Evolutionary conservation across 202 grass and related monocot species (phyloP).

Genomic region (Schoenoplectus triqueter): DNA sequence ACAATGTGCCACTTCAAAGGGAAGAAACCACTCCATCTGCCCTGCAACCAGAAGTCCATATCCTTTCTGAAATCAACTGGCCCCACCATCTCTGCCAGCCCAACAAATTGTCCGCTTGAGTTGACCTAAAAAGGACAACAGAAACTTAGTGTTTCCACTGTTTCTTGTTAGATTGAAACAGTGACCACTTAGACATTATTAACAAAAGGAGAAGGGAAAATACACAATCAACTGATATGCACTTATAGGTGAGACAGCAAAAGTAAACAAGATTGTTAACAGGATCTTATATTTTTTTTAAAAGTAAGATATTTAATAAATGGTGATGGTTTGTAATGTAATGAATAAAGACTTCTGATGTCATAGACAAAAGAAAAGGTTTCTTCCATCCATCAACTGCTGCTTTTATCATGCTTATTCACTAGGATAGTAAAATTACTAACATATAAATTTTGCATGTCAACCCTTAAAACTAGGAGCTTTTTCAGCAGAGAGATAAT

Average conservation of each 20-base stretch:
- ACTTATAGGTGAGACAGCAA: background rate
- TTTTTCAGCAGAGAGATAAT: slow-evolving; percentile 12
- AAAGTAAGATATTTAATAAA: slow-evolving; percentile 9
- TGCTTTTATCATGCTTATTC: background rate
- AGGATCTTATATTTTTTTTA: background rate
- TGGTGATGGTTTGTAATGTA: background rate
- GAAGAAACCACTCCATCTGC: slow-evolving; percentile 78
- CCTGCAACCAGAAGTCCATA: slow-evolving; percentile 72
- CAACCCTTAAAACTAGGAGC: background rate
- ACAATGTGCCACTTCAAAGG: slow-evolving; percentile 70
- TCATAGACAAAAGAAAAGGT: slow-evolving; percentile 12
- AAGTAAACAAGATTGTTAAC: background rate
- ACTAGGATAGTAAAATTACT: background rate
- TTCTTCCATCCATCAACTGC: slow-evolving; percentile 18
- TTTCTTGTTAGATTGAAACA: background rate
- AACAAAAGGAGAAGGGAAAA: background rate
- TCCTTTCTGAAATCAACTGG: slow-evolving; percentile 80
- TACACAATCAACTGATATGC: background rate
- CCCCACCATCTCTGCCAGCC: slow-evolving; percentile 83
- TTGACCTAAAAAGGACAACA: slow-evolving; percentile 68
- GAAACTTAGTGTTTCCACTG: slow-evolving; percentile 2
- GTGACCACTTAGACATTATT: slow-evolving; percentile 13
- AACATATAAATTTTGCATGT: slow-evolving; percentile 23
- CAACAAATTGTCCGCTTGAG: slow-evolving; percentile 76
- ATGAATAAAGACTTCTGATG: slow-evolving; percentile 11